phyloP scores from a whole-genome alignment of 192 early-diverging fungal species.

The Tieghemiomyces parasiticus region DNA sequence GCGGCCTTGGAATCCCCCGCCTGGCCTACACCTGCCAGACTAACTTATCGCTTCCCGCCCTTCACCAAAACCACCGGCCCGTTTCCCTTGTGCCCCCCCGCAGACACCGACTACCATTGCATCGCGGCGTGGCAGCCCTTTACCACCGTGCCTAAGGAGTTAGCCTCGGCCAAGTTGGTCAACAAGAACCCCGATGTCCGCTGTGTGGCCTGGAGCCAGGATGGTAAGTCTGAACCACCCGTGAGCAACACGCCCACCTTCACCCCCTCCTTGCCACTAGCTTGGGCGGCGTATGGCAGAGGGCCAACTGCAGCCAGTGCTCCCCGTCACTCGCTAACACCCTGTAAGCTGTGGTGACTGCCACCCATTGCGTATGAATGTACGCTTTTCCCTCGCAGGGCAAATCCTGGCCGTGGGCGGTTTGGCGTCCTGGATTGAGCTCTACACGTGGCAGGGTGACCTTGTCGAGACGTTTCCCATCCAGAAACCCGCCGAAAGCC shows the following conservation, averaged over 20 bases:
- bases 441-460: slow-evolving; percentile 1
- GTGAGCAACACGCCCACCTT: background rate
- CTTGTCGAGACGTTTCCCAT: slow-evolving; percentile 4
- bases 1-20: no score
- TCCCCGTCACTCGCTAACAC: background rate
- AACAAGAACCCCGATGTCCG: background rate
- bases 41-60: no score
- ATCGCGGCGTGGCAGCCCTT: background rate
- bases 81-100: background rate
- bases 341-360: background rate
- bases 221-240: background rate
- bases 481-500: background rate
- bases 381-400: background rate
- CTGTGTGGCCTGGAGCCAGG: slow-evolving; percentile 5
- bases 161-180: background rate
- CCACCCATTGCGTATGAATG: background rate
- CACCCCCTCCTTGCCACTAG: background rate
- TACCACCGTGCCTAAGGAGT: background rate
- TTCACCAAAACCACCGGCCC: background rate
- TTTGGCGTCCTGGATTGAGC: background rate
- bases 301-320: no score
- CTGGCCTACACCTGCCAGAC: no score
- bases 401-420: slow-evolving; percentile 7
- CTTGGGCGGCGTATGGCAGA: background rate
- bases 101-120: background rate